phyloP scores from a whole-genome alignment of 768 basidiomycete species.

The Termitomyces titanicus region DNA sequence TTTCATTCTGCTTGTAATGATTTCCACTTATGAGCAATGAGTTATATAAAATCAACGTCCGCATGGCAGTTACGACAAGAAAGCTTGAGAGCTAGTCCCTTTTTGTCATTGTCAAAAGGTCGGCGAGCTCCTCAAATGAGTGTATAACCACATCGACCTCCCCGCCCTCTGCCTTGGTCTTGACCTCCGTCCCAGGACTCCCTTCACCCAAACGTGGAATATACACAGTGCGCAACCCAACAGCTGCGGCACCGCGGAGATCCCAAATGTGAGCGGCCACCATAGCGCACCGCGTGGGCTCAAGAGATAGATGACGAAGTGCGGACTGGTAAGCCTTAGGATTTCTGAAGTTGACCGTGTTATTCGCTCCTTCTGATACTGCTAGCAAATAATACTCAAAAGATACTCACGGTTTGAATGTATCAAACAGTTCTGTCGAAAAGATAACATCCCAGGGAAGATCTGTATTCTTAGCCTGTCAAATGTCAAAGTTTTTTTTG shows the following conservation, averaged over 20 bases:
- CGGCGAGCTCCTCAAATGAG: slow-evolving; percentile 48
- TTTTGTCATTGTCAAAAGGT: slow-evolving; percentile 9
- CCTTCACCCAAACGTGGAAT: slow-evolving; percentile 51
- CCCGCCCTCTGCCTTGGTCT: slow-evolving; percentile 49
- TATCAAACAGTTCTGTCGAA: slow-evolving; percentile 55
- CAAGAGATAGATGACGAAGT: slow-evolving; percentile 43
- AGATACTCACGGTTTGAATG: slow-evolving; percentile 59
- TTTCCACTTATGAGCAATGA: background rate
- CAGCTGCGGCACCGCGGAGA: slow-evolving; percentile 44
- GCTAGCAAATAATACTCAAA: background rate
- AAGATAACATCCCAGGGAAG: slow-evolving; percentile 66
- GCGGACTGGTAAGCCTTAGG: slow-evolving; percentile 49
- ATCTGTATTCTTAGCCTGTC: slow-evolving; percentile 55
- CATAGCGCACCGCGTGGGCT: slow-evolving; percentile 52
- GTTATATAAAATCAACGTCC: background rate
- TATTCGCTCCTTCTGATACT: background rate
- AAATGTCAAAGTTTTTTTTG: background rate
- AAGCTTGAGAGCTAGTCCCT: background rate
- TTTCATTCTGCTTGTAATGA: background rate
- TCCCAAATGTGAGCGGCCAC: slow-evolving; percentile 64
- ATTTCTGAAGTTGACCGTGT: slow-evolving; percentile 33
- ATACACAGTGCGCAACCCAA: slow-evolving; percentile 59
- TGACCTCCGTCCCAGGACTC: slow-evolving; percentile 21
- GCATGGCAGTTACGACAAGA: background rate
- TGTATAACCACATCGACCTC: slow-evolving; percentile 55